Percentiles rank a stretch among this genome's conserved stretches.
Conservation (phyloP, 768 basidiomycete genomes). For the Rhizopogon rudus region DNA sequence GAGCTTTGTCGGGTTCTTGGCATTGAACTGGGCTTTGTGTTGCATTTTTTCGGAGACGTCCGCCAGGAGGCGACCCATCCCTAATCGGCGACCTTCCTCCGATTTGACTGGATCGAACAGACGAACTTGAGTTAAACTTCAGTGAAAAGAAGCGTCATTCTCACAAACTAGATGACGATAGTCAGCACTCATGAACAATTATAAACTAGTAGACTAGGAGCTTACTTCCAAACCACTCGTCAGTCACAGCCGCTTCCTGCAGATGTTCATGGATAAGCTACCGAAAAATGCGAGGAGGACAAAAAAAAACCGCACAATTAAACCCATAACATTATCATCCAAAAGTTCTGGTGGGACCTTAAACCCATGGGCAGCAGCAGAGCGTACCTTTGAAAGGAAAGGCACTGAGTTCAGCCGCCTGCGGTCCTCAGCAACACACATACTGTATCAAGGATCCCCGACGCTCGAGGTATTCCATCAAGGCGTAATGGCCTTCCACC, state of each 20-base stretch:
- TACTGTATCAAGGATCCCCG: conserved; percentile 72
- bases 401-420: not conserved
- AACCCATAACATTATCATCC: conserved; percentile 52
- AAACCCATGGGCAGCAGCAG: conserved; percentile 68
- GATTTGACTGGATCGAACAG: conserved; percentile 48
- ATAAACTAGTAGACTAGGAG: not conserved
- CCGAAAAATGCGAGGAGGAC: not conserved
- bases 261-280: not conserved
- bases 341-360: conserved; percentile 68
- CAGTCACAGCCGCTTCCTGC: conserved; percentile 68
- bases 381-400: conserved; percentile 43
- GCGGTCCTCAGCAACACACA: not conserved
- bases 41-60: conserved; percentile 64
- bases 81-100: conserved; percentile 69
- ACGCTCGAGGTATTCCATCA: conserved; percentile 71
- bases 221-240: conserved; percentile 73
- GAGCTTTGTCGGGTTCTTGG: conserved; percentile 51
- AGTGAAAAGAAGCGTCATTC: not conserved
- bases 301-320: conserved; percentile 41
- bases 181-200: not conserved
- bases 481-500: conserved; percentile 65
- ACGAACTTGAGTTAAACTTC: conserved; percentile 1
- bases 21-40: conserved; percentile 41
- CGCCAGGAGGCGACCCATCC: conserved; percentile 70
- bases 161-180: conserved; percentile 17